These are phyloP conservation scores for Spathaspora hagerdaliae DNA, from an alignment of 805 yeast species.

Conservation along the genomic window DNA sequence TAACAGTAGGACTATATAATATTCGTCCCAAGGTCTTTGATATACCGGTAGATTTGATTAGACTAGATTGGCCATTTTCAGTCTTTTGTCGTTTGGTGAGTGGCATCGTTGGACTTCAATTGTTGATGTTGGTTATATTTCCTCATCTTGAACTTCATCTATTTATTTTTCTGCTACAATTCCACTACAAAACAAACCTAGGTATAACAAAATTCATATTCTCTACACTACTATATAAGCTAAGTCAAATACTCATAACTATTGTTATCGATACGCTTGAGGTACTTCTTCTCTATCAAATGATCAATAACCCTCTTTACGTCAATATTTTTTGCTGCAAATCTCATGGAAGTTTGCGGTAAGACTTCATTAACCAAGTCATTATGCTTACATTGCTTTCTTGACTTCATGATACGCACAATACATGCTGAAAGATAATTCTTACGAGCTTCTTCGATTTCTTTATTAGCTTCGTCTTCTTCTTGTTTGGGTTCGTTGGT, in stretches of 20 bases:
- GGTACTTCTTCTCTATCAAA: constrained; percentile 80
- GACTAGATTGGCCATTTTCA: constrained; percentile 3
- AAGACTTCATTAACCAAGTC: constrained; percentile 83
- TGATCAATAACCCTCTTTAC: constrained; percentile 83
- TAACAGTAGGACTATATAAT: constrained; percentile 26
- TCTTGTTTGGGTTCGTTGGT: constrained; percentile 61
- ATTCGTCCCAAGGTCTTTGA: not conserved
- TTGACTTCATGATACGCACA: constrained; percentile 94
- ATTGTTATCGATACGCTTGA: constrained; percentile 71
- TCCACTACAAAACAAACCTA: too few species aligned
- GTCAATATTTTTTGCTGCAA: constrained; percentile 80
- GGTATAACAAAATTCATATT: too few species aligned
- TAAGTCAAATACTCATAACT: constrained; percentile 64
- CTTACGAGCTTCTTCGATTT: constrained; percentile 82
- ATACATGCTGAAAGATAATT: constrained; percentile 87
- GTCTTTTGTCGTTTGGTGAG: constrained; percentile 29
- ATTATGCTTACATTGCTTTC: constrained; percentile 74
- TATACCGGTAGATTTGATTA: not conserved
- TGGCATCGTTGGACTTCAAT: constrained; percentile 17
- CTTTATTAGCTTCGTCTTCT: constrained; percentile 68
- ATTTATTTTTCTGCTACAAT: not conserved
- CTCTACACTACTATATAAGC: not conserved
- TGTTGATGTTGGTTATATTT: not conserved
- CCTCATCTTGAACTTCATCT: not conserved
- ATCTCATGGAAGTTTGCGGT: constrained; percentile 77